Evolutionary conservation across 129 eudicot genomes (phyloP).

Genomic region (Ambrosia artemisiifolia): DNA sequence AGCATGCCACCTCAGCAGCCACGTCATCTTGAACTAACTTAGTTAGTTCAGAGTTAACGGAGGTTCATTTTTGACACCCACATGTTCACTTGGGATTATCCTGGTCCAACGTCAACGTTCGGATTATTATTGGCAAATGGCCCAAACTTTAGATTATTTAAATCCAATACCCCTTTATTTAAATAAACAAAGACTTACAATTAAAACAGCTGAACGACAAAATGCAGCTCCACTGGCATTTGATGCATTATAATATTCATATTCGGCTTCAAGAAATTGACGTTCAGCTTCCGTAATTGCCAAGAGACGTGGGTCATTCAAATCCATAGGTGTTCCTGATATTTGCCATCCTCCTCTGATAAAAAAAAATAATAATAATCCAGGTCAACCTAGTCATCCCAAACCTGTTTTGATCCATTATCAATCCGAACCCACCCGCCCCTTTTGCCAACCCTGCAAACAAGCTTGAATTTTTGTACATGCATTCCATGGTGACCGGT

Average conservation of each 20-base stretch:
- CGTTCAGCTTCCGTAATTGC: conserved; percentile 92
- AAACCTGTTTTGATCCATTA: not conserved
- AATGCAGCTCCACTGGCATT: conserved; percentile 91
- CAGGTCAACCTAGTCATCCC: not conserved
- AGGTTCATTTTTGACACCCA: no score
- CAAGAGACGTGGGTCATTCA: conserved; percentile 85
- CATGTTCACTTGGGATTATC: no score
- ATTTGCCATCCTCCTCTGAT: conserved; percentile 93
- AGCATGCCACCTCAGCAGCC: no score
- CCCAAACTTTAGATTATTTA: no score
- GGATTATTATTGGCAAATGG: no score
- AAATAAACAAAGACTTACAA: conserved; percentile 57
- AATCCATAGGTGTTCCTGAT: conserved; percentile 76
- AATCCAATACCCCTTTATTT: no score
- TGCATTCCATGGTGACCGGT: not conserved
- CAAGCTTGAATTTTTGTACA: not conserved
- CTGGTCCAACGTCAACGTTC: no score
- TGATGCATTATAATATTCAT: conserved; percentile 67
- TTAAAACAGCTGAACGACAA: conserved; percentile 90
- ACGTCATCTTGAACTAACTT: no score
- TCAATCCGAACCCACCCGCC: not conserved
- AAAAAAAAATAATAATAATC: conserved; percentile 2
- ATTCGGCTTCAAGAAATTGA: conserved; percentile 77
- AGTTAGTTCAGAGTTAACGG: no score
- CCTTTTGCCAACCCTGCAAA: not conserved